Conservation (phyloP, 257 asterid genomes). For the Cruciata laevipes region DNA sequence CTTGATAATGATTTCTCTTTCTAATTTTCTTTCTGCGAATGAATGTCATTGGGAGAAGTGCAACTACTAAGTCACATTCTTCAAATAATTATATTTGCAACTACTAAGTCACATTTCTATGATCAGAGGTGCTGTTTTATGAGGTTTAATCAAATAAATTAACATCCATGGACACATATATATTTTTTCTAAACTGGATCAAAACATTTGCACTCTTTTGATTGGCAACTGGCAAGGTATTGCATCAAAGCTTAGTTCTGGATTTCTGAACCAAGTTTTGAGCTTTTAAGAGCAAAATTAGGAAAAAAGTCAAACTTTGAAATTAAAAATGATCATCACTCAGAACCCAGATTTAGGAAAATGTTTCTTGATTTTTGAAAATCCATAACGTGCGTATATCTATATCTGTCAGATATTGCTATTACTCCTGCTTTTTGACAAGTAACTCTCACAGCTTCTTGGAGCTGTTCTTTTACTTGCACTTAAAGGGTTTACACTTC, state of each 20-base stretch:
- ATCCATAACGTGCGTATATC: no score
- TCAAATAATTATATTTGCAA: no score
- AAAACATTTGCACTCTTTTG: background rate
- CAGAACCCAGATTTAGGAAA: no score
- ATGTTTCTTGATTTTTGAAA: no score
- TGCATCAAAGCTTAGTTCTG: background rate
- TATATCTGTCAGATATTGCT: no score
- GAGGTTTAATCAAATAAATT: background rate
- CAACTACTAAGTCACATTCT: background rate
- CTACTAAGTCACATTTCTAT: no score
- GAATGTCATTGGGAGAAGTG: background rate
- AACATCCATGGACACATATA: background rate
- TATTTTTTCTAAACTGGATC: background rate
- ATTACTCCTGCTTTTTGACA: no score
- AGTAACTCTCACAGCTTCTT: background rate
- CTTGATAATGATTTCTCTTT: no score
- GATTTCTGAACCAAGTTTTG: background rate
- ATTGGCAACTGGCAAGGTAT: no score
- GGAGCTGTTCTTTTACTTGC: background rate
- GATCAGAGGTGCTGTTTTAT: background rate
- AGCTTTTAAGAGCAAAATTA: background rate
- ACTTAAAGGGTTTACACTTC: background rate
- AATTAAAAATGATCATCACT: no score
- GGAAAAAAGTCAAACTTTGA: background rate
- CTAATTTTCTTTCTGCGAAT: background rate